Evolutionary conservation across 495 filamentous ascomycete genomes (phyloP).

Genomic region (Viridothelium virens): DNA sequence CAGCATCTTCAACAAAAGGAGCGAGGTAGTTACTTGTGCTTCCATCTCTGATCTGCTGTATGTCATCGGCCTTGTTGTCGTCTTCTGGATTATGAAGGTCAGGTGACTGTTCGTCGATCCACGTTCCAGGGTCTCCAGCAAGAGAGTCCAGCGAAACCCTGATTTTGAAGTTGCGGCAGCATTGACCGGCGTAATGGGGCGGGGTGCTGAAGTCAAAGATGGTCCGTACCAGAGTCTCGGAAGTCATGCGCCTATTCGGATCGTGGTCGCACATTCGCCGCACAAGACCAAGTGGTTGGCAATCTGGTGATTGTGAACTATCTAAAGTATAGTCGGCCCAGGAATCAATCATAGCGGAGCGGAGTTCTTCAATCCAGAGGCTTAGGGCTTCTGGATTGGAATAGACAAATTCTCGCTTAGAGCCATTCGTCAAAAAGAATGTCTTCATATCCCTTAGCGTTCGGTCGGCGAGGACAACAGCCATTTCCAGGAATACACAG

Average conservation of each 20-base stretch:
- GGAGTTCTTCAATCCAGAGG: conserved; percentile 1
- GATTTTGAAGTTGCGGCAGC: conserved; percentile 2
- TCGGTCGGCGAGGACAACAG: conserved; percentile 7
- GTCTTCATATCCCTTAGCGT: neutral
- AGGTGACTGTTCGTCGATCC: neutral
- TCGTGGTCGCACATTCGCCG: conserved; percentile 6
- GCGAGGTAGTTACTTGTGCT: neutral
- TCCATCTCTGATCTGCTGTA: neutral
- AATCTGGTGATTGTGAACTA: conserved; percentile 1
- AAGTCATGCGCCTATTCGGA: neutral
- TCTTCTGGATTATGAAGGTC: neutral
- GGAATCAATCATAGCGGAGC: neutral
- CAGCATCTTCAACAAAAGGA: conserved; percentile 2
- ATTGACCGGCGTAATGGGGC: neutral
- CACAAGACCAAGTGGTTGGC: conserved; percentile 6
- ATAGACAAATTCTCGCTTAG: conserved; percentile 1
- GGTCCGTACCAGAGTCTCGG: neutral
- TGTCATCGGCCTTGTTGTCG: neutral
- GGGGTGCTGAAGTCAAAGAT: neutral
- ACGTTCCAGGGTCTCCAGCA: neutral
- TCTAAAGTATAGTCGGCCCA: conserved; percentile 1
- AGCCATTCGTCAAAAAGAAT: conserved; percentile 5
- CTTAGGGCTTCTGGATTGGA: conserved; percentile 5
- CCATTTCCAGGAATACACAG: conserved; percentile 14
- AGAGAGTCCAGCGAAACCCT: neutral